phyloP scores from a whole-genome alignment of 495 filamentous ascomycete genomes.

The Lasiosphaeria ovina region DNA sequence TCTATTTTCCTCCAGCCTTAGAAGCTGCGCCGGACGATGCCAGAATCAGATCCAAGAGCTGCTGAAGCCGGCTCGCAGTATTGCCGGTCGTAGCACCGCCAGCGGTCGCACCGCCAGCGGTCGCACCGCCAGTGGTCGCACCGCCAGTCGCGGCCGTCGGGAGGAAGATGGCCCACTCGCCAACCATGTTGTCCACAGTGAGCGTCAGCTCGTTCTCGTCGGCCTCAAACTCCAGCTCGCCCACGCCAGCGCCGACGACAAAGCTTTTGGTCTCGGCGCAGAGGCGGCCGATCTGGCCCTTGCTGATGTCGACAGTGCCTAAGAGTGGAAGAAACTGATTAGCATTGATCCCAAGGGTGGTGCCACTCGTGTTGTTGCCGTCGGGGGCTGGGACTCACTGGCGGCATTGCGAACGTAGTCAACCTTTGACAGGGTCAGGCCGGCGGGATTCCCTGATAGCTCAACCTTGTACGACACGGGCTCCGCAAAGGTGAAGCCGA shows the following conservation, averaged over 20 bases:
- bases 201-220: constrained; percentile 44
- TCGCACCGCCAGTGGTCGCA: neutral
- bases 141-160: constrained; percentile 20
- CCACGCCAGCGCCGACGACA: constrained; percentile 32
- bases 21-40: neutral
- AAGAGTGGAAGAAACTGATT: neutral
- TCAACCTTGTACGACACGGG: constrained; percentile 35
- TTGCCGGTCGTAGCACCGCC: neutral
- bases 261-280: constrained; percentile 34
- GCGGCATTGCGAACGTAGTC: constrained; percentile 38
- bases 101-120: neutral
- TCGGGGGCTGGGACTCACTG: constrained; percentile 15
- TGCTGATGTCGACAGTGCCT: constrained; percentile 32
- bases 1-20: too few relatives aligned
- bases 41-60: neutral
- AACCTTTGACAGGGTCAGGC: constrained; percentile 38
- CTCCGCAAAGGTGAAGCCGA: constrained; percentile 36
- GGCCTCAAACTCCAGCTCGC: constrained; percentile 44
- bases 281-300: constrained; percentile 31
- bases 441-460: constrained; percentile 25
- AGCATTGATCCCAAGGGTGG: neutral
- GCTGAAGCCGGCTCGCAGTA: neutral
- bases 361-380: neutral
- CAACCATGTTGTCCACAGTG: constrained; percentile 32
- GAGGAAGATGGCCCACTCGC: constrained; percentile 40